Evolutionary conservation across 2,329 filamentous ascomycete species (phyloP).

Genomic region (Clonostachys rosea): DNA sequence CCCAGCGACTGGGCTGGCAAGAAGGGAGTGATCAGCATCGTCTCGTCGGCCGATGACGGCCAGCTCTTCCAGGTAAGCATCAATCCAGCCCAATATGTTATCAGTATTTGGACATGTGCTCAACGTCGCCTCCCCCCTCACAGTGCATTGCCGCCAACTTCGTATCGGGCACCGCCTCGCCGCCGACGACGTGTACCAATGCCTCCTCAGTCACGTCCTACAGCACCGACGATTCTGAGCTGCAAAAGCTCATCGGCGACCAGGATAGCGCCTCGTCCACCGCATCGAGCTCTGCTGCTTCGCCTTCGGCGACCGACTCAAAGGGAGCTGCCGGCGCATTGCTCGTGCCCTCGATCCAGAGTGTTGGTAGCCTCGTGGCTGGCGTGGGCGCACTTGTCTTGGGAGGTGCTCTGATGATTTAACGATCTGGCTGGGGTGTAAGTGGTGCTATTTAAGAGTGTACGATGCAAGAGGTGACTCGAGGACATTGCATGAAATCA

Average conservation of each 20-base stretch:
- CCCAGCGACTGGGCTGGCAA: constrained; percentile 47
- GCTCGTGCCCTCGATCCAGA: too few species aligned
- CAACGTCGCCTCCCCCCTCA: constrained; percentile 14
- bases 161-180: constrained; percentile 31
- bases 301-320: not conserved
- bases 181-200: constrained; percentile 27
- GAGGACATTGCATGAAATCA: too few species aligned
- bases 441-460: too few species aligned
- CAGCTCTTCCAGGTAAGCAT: constrained; percentile 47
- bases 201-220: constrained; percentile 21
- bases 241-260: constrained; percentile 23
- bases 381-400: too few species aligned
- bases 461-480: too few species aligned
- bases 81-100: too few species aligned
- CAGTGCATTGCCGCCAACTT: constrained; percentile 56
- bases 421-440: too few species aligned
- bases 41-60: constrained; percentile 49
- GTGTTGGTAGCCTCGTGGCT: too few species aligned
- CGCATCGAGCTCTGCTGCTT: constrained; percentile 1
- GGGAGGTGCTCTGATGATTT: too few species aligned
- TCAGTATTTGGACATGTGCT: not conserved
- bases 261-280: not conserved
- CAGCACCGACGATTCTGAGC: constrained; percentile 22
- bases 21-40: constrained; percentile 49
- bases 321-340: too few species aligned